These are phyloP conservation scores for Aspergillus jensenii DNA, from an alignment of 2,329 filamentous ascomycete species.

Conservation along the genomic window DNA sequence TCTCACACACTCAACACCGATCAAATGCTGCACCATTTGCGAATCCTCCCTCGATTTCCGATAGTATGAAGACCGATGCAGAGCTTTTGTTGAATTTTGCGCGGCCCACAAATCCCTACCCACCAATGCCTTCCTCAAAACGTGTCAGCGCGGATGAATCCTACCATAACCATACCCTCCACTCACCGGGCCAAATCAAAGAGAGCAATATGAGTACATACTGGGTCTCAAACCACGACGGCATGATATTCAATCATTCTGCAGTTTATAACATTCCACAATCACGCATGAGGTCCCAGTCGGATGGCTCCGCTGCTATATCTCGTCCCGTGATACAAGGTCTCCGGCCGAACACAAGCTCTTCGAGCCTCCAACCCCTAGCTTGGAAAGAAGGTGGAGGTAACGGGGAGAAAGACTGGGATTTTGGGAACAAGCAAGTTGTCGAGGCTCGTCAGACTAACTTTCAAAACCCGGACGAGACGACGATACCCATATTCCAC, in stretches of 20 bases:
- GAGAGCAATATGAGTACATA: conserved; percentile 21
- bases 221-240: conserved; percentile 18
- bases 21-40: conserved; percentile 26
- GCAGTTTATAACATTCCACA: conserved; percentile 25
- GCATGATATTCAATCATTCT: conserved; percentile 13
- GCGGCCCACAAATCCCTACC: conserved; percentile 37
- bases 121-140: conserved; percentile 24
- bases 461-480: conserved; percentile 6
- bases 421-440: conserved; percentile 8
- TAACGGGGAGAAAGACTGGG: conserved; percentile 14
- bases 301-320: conserved; percentile 42
- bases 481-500: conserved; percentile 9
- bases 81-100: conserved; percentile 49
- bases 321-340: conserved; percentile 38
- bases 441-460: conserved; percentile 13
- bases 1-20: conserved; percentile 37
- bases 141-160: conserved; percentile 35
- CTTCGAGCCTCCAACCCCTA: conserved; percentile 34
- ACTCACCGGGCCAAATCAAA: conserved; percentile 23
- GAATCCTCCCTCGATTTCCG: conserved; percentile 32
- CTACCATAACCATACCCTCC: conserved; percentile 22
- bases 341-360: conserved; percentile 39
- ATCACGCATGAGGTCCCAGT: conserved; percentile 42
- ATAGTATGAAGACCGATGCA: conserved; percentile 49
- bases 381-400: conserved; percentile 34